A percentile compares a stretch with the other conserved stretches of the same genome.
phyloP scores from a whole-genome alignment of 495 filamentous ascomycete species.

The Penicillium alfredii region DNA sequence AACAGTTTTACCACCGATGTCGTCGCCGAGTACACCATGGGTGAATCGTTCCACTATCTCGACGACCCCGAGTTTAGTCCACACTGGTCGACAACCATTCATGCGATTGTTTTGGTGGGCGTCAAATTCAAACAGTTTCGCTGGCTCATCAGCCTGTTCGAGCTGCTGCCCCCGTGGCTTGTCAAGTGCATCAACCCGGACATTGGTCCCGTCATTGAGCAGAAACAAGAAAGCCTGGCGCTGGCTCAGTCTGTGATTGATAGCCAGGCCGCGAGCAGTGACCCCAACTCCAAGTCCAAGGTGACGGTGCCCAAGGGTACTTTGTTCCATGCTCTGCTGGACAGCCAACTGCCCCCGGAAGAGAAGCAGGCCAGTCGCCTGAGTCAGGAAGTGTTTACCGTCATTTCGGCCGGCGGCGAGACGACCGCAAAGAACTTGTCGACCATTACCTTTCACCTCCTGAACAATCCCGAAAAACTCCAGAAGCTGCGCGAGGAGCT shows the following conservation, averaged over 20 bases:
- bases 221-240: constrained; percentile 12
- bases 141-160: constrained; percentile 22
- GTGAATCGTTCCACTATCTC: constrained; percentile 25
- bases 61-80: constrained; percentile 30
- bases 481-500: constrained; percentile 27
- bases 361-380: constrained; percentile 31
- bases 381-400: constrained; percentile 34
- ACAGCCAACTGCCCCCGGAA: constrained; percentile 33
- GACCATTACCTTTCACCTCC: constrained; percentile 36
- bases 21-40: constrained; percentile 35
- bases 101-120: constrained; percentile 16
- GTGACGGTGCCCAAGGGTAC: constrained; percentile 16
- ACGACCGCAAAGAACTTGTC: constrained; percentile 38
- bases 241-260: constrained; percentile 13
- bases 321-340: constrained; percentile 39
- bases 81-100: constrained; percentile 24
- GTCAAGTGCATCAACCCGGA: constrained; percentile 20
- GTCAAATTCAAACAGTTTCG: constrained; percentile 23
- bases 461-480: constrained; percentile 28
- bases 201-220: constrained; percentile 18
- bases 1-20: constrained; percentile 37
- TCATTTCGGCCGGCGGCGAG: constrained; percentile 44
- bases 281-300: background rate
- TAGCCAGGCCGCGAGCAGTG: background rate
- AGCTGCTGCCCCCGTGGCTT: constrained; percentile 17